phyloP scores from a whole-genome alignment of 2,329 filamentous ascomycete genomes.

The Cladosporium velox region DNA sequence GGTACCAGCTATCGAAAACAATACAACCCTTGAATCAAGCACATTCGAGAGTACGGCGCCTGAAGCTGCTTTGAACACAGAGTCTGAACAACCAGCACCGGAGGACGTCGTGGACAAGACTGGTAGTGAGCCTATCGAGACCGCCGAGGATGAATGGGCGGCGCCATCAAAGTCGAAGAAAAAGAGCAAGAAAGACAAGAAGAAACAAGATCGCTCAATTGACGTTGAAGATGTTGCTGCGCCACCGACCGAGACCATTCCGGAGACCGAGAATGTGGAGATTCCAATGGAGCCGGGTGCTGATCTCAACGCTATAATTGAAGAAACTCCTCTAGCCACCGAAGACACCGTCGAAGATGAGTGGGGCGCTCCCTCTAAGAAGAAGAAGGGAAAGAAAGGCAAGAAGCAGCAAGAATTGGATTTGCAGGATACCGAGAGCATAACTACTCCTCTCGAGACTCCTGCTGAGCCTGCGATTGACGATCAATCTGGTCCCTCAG shows the following conservation, averaged over 20 bases:
- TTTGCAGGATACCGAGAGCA: not conserved
- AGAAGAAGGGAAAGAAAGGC: conserved; percentile 32
- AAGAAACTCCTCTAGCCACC: not conserved
- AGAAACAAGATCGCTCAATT: conserved; percentile 23
- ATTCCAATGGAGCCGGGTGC: not conserved
- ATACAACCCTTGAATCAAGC: not conserved
- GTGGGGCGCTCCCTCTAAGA: conserved; percentile 27
- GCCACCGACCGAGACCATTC: not conserved
- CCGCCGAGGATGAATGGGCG: conserved; percentile 4
- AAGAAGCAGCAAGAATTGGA: conserved; percentile 27
- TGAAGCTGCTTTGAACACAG: not conserved
- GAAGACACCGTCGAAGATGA: conserved; percentile 23
- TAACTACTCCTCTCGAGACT: not conserved
- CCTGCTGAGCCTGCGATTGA: not conserved
- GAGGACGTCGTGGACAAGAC: not conserved
- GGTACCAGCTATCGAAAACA: not conserved
- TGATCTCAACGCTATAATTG: not conserved
- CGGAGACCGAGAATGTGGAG: not conserved
- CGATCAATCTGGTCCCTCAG: conserved; percentile 6
- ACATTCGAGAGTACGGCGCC: not conserved
- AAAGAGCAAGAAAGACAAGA: conserved; percentile 33
- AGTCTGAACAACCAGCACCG: not conserved
- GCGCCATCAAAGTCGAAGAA: conserved; percentile 25
- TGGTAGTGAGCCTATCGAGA: conserved; percentile 17
- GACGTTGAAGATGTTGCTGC: conserved; percentile 12